Evolutionary conservation across 2,329 filamentous ascomycete species (phyloP).

Genomic region (Zopfia rhizophila): DNA sequence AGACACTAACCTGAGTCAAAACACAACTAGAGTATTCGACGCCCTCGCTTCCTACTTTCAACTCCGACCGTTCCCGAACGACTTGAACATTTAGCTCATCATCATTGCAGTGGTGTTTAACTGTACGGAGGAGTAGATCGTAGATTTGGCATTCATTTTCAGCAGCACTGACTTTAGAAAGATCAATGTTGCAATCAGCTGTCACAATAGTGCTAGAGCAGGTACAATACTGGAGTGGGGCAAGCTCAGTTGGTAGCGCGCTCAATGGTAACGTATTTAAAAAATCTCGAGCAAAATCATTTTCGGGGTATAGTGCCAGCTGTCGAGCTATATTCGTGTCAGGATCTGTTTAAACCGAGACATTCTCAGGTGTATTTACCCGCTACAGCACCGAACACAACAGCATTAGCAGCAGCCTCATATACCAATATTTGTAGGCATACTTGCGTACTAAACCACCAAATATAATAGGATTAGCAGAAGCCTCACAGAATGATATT

Average conservation of each 20-base stretch:
- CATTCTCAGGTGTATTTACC: slow-evolving; percentile 5
- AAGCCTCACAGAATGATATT: slow-evolving; percentile 6
- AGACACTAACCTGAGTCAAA: slow-evolving; percentile 16
- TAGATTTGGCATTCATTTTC: slow-evolving; percentile 14
- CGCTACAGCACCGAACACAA: slow-evolving; percentile 8
- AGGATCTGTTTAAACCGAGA: slow-evolving; percentile 8
- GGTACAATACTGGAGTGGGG: not conserved
- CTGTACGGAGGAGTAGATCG: slow-evolving; percentile 13
- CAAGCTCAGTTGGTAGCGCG: not conserved
- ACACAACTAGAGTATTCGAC: slow-evolving; percentile 11
- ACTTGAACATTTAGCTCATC: slow-evolving; percentile 9
- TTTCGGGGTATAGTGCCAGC: slow-evolving; percentile 15
- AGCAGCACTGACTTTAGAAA: slow-evolving; percentile 16
- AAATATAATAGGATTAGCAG: slow-evolving; percentile 7
- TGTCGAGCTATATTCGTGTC: slow-evolving; percentile 15
- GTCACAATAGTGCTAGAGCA: not conserved
- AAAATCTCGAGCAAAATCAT: slow-evolving; percentile 15
- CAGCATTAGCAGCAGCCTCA: slow-evolving; percentile 13
- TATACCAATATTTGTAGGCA: slow-evolving; percentile 5
- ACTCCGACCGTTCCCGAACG: slow-evolving; percentile 9
- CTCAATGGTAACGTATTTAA: not conserved
- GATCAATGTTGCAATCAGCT: slow-evolving; percentile 5
- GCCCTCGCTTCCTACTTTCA: slow-evolving; percentile 12
- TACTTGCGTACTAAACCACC: slow-evolving; percentile 4
- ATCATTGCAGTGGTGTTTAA: slow-evolving; percentile 10